Conservation (phyloP, 1,139 yeast genomes). For the Arxiozyma heterogenica region DNA sequence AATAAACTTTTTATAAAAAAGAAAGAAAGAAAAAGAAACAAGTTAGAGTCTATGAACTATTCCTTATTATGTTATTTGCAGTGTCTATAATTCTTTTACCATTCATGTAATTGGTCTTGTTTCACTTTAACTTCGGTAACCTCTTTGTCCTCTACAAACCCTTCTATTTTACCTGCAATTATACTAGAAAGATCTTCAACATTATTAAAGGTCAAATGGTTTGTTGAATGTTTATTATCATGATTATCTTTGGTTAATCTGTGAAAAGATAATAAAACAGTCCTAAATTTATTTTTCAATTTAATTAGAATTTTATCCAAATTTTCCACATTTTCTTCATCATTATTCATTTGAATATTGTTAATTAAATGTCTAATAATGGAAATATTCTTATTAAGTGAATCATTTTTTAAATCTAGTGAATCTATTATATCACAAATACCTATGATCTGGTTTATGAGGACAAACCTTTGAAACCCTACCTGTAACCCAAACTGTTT, state of each 20-base stretch:
- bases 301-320: slow-evolving; percentile 40
- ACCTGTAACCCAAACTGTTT: slow-evolving; percentile 72
- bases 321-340: slow-evolving; percentile 40
- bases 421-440: slow-evolving; percentile 33
- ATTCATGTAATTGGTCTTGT: slow-evolving; percentile 24
- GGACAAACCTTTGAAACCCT: slow-evolving; percentile 59
- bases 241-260: slow-evolving; percentile 13
- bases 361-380: slow-evolving; percentile 17
- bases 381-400: slow-evolving; percentile 16
- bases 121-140: slow-evolving; percentile 12
- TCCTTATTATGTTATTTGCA: not conserved
- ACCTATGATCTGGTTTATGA: slow-evolving; percentile 58
- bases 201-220: slow-evolving; percentile 19
- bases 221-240: not conserved
- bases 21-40: not conserved
- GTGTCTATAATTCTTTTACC: slow-evolving; percentile 14
- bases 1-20: not conserved
- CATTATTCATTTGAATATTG: slow-evolving; percentile 31
- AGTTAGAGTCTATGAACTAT: too few species aligned
- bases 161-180: slow-evolving; percentile 27
- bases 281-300: slow-evolving; percentile 46
- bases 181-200: slow-evolving; percentile 20
- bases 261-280: slow-evolving; percentile 31
- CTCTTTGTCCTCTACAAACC: slow-evolving; percentile 23
- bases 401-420: slow-evolving; percentile 8